Percentiles rank a stretch among this genome's conserved stretches.
These are phyloP conservation scores for Apiotrichum siamense DNA, from an alignment of 1,284 basidiomycete genomes.

Conservation along the genomic window DNA sequence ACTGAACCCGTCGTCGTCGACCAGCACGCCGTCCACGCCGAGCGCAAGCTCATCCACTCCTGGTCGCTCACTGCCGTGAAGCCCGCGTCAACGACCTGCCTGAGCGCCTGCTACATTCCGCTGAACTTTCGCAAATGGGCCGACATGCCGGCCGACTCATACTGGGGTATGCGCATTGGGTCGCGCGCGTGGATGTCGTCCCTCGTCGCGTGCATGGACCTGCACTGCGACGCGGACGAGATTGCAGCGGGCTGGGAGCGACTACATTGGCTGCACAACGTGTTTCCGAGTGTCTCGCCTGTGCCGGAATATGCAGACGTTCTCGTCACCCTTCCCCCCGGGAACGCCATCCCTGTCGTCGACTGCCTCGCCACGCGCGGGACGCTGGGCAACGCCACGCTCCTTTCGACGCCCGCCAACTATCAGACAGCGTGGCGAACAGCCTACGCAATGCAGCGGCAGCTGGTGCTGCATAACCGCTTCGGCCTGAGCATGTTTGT, in stretches of 20 bases:
- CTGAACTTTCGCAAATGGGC: constrained; percentile 5
- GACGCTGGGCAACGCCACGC: not conserved
- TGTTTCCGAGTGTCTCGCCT: not conserved
- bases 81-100: constrained; percentile 17
- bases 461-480: constrained; percentile 17
- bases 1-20: no score
- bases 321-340: not conserved
- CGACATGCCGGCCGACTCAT: constrained; percentile 1
- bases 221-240: constrained; percentile 13
- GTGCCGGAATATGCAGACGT: not conserved
- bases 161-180: not conserved
- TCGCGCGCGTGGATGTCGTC: constrained; percentile 11
- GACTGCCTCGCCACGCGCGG: not conserved
- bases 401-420: not conserved
- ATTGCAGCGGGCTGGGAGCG: constrained; percentile 3
- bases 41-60: no score
- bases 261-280: not conserved
- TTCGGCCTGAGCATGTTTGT: constrained; percentile 25
- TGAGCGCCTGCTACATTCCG: constrained; percentile 6
- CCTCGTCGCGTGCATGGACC: constrained; percentile 14
- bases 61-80: no score
- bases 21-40: no score
- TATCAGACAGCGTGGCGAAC: not conserved
- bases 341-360: not conserved
- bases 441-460: not conserved